These are phyloP conservation scores for Cryptosporidium canis DNA, from an alignment of 169 alveolate species.

Conservation along the genomic window DNA sequence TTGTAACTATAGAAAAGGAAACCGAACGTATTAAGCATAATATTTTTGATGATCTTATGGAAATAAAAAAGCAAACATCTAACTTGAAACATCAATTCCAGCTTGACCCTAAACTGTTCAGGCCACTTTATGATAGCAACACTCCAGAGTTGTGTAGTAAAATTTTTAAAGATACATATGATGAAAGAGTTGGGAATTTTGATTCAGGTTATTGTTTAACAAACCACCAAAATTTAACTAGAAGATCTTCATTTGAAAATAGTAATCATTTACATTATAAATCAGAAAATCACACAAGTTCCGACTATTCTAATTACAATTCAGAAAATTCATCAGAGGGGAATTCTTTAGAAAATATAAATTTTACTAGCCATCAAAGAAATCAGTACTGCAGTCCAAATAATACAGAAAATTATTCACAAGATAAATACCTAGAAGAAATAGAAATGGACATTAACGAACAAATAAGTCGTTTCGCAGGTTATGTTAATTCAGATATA, in stretches of 20 bases:
- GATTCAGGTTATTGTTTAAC: background rate
- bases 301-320: background rate
- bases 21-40: background rate
- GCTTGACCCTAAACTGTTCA: background rate
- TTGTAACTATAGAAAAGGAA: background rate
- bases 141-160: background rate
- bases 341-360: background rate
- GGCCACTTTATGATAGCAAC: slow-evolving; percentile 9
- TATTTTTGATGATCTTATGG: slow-evolving; percentile 8
- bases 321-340: background rate
- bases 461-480: background rate
- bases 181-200: background rate
- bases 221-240: background rate
- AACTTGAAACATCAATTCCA: background rate
- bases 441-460: slow-evolving; percentile 35
- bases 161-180: background rate
- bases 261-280: background rate
- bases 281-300: background rate
- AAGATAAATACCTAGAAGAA: slow-evolving; percentile 11
- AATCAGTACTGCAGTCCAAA: background rate
- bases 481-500: background rate
- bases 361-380: background rate
- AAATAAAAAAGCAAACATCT: slow-evolving; percentile 13
- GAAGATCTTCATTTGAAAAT: background rate
- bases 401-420: background rate